Evolutionary conservation across 139 green algal species (phyloP).

Genomic region (Volvox reticuliferus): DNA sequence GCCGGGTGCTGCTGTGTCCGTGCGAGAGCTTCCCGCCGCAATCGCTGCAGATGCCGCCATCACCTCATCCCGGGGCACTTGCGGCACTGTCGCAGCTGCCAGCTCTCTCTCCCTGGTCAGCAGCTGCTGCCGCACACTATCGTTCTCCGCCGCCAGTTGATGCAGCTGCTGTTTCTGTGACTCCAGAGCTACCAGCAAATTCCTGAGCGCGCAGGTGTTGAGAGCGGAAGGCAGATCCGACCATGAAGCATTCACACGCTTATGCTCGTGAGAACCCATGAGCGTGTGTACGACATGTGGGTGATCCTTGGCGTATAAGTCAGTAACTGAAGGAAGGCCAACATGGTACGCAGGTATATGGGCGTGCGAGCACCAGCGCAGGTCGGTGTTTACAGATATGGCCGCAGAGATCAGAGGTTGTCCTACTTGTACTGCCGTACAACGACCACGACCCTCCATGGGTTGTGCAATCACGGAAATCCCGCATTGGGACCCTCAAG

Average conservation of each 20-base stretch:
- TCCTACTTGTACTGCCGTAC: no score
- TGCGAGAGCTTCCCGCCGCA: not conserved
- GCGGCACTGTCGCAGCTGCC: not conserved
- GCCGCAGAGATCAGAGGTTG: no score
- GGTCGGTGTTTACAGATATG: not conserved
- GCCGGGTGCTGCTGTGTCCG: not conserved
- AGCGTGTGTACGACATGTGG: not conserved
- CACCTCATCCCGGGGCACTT: not conserved
- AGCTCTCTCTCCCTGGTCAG: not conserved
- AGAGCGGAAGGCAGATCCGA: not conserved
- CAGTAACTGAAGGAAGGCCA: no score
- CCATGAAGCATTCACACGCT: no score
- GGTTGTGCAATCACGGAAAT: no score
- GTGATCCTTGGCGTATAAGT: no score
- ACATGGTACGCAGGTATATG: no score
- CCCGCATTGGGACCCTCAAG: no score
- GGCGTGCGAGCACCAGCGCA: not conserved
- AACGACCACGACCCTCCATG: no score
- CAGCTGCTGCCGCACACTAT: not conserved
- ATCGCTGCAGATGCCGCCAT: not conserved
- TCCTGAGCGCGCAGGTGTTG: not conserved
- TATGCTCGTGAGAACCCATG: no score
- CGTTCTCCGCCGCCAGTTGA: not conserved
- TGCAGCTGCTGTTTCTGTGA: conserved; percentile 18
- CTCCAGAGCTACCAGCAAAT: conserved; percentile 14